Base-by-base conservation (phyloP, 345 rosid genomes). In the Populus alba region DNA sequence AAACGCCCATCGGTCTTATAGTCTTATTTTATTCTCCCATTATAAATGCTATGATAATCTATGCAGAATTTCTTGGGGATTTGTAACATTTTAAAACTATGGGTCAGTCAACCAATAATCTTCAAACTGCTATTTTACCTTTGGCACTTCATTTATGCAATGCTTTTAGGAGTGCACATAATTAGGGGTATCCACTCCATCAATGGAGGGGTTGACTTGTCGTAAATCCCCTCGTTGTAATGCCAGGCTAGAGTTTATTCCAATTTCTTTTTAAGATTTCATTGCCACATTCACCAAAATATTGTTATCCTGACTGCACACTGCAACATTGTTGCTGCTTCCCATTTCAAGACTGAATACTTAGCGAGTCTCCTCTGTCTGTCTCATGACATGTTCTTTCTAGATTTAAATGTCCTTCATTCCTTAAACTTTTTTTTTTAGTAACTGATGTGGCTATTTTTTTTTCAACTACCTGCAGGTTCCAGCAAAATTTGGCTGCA, bases 401-500 rank as follows among this genome's bases (percentile, higher is more conserved):
- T 37, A 61, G 22, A 45, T 71, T 55, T 41, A 37, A 13, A 72
- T 25, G 53, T 43, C 8, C 55, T 31, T 51, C 78, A 39, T n/a
- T n/a, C 39, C 47, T 43, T 43, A 15, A 43, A 43, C 47, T 68
- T 31, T 25, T 31, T 53, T 70, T 77, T 77, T 70, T 43, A 17
- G 15, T 43, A 1, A 31, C 66, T 71, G 17, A 72, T 62, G 25
- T 65, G 33, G 53, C 63, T 80, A 65, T 39, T 66, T 59, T 73
- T 73, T 82, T 75, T 79, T 81, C 71, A 61, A 53, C 77, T 70
- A 77, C 70, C 27, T 83, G 79, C 81, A 96, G 99, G 87, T 96
- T 92, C 82, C 92, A 96, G 90, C 83, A 79, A 81, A 96, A 94
- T 82, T 73, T 96, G 89, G 97, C 94, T 73, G 78, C 86, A 16